These are phyloP conservation scores for Aspergillus leporis DNA, from an alignment of 495 filamentous ascomycete genomes.

Conservation along the genomic window DNA sequence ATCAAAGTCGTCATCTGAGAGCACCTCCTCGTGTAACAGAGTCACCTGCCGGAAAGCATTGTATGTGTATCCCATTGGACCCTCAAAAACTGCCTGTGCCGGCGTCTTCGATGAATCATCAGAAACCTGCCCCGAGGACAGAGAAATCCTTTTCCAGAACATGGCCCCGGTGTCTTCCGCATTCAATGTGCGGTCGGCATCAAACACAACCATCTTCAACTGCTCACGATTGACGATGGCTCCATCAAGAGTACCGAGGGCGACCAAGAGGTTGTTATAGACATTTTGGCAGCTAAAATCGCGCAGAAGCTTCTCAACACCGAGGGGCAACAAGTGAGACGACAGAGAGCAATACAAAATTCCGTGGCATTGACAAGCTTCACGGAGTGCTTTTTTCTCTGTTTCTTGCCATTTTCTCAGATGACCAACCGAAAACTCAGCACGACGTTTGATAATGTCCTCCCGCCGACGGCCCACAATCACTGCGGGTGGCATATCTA, in stretches of 20 bases:
- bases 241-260: conserved; percentile 41
- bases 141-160: conserved; percentile 47
- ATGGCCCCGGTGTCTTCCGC: conserved; percentile 53
- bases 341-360: conserved; percentile 48
- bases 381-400: conserved; percentile 50
- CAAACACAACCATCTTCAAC: conserved; percentile 51
- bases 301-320: conserved; percentile 29
- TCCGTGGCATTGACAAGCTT: conserved; percentile 44
- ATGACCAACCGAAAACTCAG: conserved; percentile 35
- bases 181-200: conserved; percentile 60
- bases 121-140: conserved; percentile 7
- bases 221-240: conserved; percentile 24
- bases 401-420: conserved; percentile 52
- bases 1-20: conserved; percentile 46
- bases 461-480: conserved; percentile 34
- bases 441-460: conserved; percentile 44
- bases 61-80: conserved; percentile 54
- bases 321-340: conserved; percentile 8
- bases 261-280: conserved; percentile 38
- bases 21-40: conserved; percentile 55
- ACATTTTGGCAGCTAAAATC: conserved; percentile 46
- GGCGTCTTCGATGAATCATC: conserved; percentile 37
- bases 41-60: conserved; percentile 57
- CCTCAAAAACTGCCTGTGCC: conserved; percentile 42
- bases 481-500: conserved; percentile 43